phyloP scores from a whole-genome alignment of 2,329 filamentous ascomycete genomes.

The Aspergillus fumigatiaffinis region DNA sequence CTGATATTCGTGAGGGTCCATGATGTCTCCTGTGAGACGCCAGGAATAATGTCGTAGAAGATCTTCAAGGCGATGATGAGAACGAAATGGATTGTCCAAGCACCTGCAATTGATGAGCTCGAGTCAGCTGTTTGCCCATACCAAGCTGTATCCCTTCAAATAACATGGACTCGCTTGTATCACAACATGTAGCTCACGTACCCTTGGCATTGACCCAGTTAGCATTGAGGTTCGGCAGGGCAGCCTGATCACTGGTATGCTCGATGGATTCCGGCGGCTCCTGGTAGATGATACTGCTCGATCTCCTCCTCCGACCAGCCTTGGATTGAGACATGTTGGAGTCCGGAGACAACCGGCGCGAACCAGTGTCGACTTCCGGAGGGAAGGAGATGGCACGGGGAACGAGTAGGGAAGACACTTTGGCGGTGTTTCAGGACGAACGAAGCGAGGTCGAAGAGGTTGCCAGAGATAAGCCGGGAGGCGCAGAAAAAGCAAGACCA shows the following conservation, averaged over 20 bases:
- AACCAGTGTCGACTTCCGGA: constrained; percentile 69
- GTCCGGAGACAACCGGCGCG: constrained; percentile 52
- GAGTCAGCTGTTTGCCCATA: constrained; percentile 15
- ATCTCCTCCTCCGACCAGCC: constrained; percentile 78
- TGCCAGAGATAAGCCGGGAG: constrained; percentile 22
- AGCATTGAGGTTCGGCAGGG: constrained; percentile 90
- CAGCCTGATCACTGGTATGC: constrained; percentile 94
- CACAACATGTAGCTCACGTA: constrained; percentile 44
- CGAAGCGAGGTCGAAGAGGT: constrained; percentile 16
- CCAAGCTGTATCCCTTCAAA: background rate
- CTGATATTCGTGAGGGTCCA: constrained; percentile 99
- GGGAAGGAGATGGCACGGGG: constrained; percentile 90
- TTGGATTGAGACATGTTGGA: constrained; percentile 62
- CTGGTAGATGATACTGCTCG: constrained; percentile 97
- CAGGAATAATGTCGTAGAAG: constrained; percentile 92
- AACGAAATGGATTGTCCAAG: constrained; percentile 96
- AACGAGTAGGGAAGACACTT: constrained; percentile 89
- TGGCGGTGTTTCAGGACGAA: constrained; percentile 68
- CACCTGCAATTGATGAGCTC: constrained; percentile 56
- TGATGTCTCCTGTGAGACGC: constrained; percentile 94
- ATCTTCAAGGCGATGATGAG: constrained; percentile 90
- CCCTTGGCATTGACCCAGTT: constrained; percentile 99
- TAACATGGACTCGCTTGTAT: background rate
- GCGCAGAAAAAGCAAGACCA: constrained; percentile 24
- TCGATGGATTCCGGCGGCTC: constrained; percentile 95